Conservation (phyloP, 805 yeast species). For the Sugiyamaella floridensis region DNA sequence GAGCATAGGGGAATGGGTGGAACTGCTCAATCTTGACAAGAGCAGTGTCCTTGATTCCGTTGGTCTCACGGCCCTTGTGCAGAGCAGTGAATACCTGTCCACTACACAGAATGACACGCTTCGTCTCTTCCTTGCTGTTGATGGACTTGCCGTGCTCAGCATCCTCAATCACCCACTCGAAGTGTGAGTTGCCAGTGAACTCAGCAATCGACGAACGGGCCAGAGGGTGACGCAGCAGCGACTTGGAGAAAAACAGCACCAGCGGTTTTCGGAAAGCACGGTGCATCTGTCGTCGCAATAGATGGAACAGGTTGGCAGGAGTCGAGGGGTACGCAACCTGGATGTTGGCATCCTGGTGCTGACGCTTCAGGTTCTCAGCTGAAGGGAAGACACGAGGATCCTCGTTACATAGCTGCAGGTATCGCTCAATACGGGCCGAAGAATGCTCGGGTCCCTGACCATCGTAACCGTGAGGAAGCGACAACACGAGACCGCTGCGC, state of each 20-base stretch:
- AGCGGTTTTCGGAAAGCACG: constrained; percentile 92
- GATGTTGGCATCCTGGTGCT: constrained; percentile 97
- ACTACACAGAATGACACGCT: constrained; percentile 73
- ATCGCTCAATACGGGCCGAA: constrained; percentile 94
- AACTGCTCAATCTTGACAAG: constrained; percentile 85
- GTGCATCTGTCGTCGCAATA: constrained; percentile 97
- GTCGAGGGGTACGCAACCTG: constrained; percentile 98
- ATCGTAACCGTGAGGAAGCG: constrained; percentile 98
- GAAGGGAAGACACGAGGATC: constrained; percentile 93
- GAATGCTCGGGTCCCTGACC: constrained; percentile 99
- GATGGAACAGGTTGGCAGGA: constrained; percentile 93
- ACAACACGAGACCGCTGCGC: constrained; percentile 91
- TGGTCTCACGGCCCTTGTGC: constrained; percentile 75
- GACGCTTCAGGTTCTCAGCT: constrained; percentile 82
- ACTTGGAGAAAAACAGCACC: constrained; percentile 82
- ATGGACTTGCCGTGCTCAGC: constrained; percentile 73
- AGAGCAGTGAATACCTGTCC: constrained; percentile 96
- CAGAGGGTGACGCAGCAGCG: constrained; percentile 92
- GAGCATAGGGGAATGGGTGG: constrained; percentile 98
- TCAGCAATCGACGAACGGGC: constrained; percentile 82
- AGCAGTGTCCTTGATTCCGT: constrained; percentile 78
- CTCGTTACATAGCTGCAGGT: constrained; percentile 90
- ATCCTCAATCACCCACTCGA: constrained; percentile 96
- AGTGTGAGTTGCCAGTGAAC: constrained; percentile 84
- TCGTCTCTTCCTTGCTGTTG: constrained; percentile 72